phyloP scores from a whole-genome alignment of 352 stramenopile genomes.

The Phytopythium kandeliae region DNA sequence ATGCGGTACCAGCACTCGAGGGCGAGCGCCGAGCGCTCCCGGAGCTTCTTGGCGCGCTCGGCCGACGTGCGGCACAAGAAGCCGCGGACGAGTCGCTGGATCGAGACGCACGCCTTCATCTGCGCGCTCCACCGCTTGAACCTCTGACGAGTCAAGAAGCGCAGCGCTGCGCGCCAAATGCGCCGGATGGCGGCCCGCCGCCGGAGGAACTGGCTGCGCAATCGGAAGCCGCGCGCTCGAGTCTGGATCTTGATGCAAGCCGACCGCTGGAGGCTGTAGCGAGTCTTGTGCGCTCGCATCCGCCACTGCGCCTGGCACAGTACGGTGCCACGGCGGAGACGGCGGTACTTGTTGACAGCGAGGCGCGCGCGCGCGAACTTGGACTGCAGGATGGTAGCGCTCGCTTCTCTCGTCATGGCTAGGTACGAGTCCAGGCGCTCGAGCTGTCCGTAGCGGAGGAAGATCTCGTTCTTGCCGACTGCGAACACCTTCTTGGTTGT shows the following conservation, averaged over 20 bases:
- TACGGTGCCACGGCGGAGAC: constrained; percentile 25
- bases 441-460: constrained; percentile 72
- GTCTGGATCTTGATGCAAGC: constrained; percentile 28
- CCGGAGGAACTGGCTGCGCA: constrained; percentile 19
- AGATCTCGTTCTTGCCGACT: constrained; percentile 68
- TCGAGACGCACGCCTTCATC: constrained; percentile 24
- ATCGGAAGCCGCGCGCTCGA: constrained; percentile 20
- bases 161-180: constrained; percentile 26
- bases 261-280: constrained; percentile 6
- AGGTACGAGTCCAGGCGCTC: constrained; percentile 61
- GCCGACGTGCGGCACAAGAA: constrained; percentile 59
- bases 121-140: constrained; percentile 29
- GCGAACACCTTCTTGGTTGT: constrained; percentile 45
- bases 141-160: constrained; percentile 39
- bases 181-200: constrained; percentile 25
- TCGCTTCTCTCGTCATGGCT: constrained; percentile 29
- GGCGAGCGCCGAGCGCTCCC: constrained; percentile 22
- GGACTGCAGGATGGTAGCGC: constrained; percentile 42
- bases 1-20: constrained; percentile 66
- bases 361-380: constrained; percentile 40
- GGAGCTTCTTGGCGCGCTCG: constrained; percentile 51
- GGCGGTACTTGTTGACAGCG: constrained; percentile 31
- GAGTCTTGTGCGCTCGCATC: constrained; percentile 19
- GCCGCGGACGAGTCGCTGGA: constrained; percentile 42
- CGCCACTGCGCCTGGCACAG: constrained; percentile 50